Evolutionary conservation across 148 eudicot genomes (phyloP), one percentile per base, ranked within the genome.

Genomic region (Dysphania ambrosioides): DNA sequence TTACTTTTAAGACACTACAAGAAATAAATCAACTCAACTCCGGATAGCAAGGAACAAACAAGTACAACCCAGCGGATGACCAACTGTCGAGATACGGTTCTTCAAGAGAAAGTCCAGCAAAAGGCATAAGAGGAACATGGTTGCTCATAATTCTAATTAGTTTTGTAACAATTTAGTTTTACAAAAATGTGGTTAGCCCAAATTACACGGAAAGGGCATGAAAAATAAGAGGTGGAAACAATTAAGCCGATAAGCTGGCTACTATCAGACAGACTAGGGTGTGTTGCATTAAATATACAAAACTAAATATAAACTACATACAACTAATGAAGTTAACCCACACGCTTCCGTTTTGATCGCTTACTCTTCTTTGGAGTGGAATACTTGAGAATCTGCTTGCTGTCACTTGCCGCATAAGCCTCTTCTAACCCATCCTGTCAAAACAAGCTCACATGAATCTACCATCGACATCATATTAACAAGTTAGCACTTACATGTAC

Each of bases 321-420:
- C 72, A 84, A 78, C 71, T 64, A 66, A 30, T 65, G 82, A 71
- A 73, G 27, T 77, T 87, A 94, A 82, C 87, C 98, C 58, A 88
- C 83, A 69, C 91, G 89, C 87, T 94, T 94, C 79, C 90, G 81
- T 80, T 94, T 92, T 44, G 97, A 92, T 79, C 98, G 80, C 88
- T 92, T 94, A 87, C 97, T 92, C 85, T 82, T 89, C 82, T 82
- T 88, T 72, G 93, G 87, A 72, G 80, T 72, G 74, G 98, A 81
- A 82, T 81, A 87, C 75, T 89, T 81, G 30, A 96, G 90, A 76
- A 82, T 70, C 41, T 82, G 72, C 84, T 94, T 92, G 84, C 79
- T 84, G 62, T 78, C 81, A 78, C 63, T 83, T 68, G 98, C 85
- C 64, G 87, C 86, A 80, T 85, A 91, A 61, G 88, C 88, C 84